Evolutionary conservation across 2,329 filamentous ascomycete genomes (phyloP), one percentile per base, ranked within the genome.

Genomic region (Cytospora schulzeri): DNA sequence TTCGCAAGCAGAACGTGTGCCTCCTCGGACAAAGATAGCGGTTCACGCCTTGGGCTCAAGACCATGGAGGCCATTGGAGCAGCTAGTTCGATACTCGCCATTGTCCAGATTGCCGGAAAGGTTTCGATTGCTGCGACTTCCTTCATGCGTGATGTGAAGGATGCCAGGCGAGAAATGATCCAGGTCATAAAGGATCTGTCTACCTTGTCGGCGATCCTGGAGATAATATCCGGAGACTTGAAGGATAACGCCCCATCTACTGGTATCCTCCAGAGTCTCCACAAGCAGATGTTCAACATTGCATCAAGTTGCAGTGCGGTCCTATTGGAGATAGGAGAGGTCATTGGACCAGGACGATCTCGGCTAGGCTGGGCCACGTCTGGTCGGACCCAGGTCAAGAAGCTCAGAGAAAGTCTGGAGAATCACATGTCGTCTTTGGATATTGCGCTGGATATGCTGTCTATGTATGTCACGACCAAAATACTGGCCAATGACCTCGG

Each of bases 91-190:
- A 31, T 63, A 5, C 12, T 60, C n/a, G 33, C 45, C n/a, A 31
- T 63, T 35, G 19, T 63, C 5, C 33, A 55, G 26, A 15, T 63
- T 9, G 56, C 24, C 33, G 56, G 22, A 4, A 51, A 15, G 33
- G 55, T 53, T 1, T 54, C 61, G 8, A 24, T 12, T 2, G 35
- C 50, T 2, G 61, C 61, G 4, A 9, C 56, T 3, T 63, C 55
- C 7, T 52, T 63, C n/a, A 59, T 59, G 61, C 61, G 17, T 9
- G 48, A 50, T 31, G 48, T 63, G 22, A 63, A 59, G 24, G 61
- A 59, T 12, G 55, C 61, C 15, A 54, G 61, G 35, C 22, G 6
- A 4, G 61, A 59, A n/a, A 54, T 63, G 61, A 58, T 53, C 15
- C 33, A 58, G 48, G 48, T 59, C n/a, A 55, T 48, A 8, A 58